phyloP scores from a whole-genome alignment of 352 stramenopile genomes.

The Pythium aphanidermatum region DNA sequence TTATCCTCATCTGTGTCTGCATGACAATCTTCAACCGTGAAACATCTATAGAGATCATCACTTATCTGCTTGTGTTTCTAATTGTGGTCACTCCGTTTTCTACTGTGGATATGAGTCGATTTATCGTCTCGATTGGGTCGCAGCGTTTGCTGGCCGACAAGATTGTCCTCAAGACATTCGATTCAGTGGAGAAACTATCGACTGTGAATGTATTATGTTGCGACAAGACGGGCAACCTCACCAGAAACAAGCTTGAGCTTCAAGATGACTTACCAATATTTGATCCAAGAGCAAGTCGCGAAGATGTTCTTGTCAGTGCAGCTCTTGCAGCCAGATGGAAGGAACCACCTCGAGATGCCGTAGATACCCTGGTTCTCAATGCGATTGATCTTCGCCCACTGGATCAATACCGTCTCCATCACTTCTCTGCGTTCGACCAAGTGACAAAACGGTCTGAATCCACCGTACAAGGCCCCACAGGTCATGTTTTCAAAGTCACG shows the following conservation, averaged over 20 bases:
- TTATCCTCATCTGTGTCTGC: no score
- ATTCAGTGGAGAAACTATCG: constrained; percentile 91
- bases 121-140: constrained; percentile 91
- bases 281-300: constrained; percentile 62
- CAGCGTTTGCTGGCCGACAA: constrained; percentile 88
- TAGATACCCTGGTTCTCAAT: constrained; percentile 91
- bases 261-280: constrained; percentile 90
- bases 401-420: constrained; percentile 77
- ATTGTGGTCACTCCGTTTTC: constrained; percentile 92
- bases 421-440: constrained; percentile 81
- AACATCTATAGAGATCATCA: no score
- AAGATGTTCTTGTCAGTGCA: constrained; percentile 88
- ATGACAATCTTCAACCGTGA: no score
- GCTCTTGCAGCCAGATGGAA: constrained; percentile 93
- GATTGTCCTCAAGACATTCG: constrained; percentile 89
- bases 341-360: constrained; percentile 88
- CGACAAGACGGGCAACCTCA: constrained; percentile 96
- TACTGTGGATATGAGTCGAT: constrained; percentile 91
- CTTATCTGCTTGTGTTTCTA: constrained; percentile 89
- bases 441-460: constrained; percentile 92
- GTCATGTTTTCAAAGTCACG: constrained; percentile 88
- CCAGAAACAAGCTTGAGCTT: constrained; percentile 92
- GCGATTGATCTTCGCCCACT: constrained; percentile 79
- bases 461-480: constrained; percentile 70
- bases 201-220: constrained; percentile 93